These are phyloP conservation scores for Domatiomyces globalis DNA, from an alignment of 2,329 filamentous ascomycete species.

Conservation along the genomic window DNA sequence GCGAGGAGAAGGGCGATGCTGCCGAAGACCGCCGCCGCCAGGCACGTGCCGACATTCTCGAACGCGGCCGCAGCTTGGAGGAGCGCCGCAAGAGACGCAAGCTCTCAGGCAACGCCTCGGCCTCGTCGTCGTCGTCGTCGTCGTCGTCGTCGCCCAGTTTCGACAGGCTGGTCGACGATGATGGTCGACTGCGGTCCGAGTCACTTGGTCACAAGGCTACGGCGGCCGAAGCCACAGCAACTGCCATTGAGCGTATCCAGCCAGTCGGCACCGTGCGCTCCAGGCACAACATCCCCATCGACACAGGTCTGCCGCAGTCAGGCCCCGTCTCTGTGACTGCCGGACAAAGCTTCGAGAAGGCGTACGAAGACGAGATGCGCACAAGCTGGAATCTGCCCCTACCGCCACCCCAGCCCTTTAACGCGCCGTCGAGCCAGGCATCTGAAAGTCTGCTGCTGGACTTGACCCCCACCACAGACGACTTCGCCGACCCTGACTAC, in stretches of 20 bases:
- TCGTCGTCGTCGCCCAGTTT: constrained; percentile 21
- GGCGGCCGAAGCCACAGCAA: not conserved
- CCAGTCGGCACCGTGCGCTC: not conserved
- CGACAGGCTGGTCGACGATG: constrained; percentile 32
- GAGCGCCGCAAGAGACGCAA: constrained; percentile 22
- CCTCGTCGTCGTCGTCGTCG: constrained; percentile 1
- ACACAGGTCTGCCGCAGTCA: too few species aligned
- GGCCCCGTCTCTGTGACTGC: not conserved
- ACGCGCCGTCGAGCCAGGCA: constrained; percentile 24
- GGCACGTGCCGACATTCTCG: constrained; percentile 33
- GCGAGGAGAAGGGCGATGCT: constrained; percentile 29
- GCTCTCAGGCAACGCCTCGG: constrained; percentile 7
- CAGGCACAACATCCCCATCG: not conserved
- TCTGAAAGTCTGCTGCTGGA: constrained; percentile 31
- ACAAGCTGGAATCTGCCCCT: constrained; percentile 18
- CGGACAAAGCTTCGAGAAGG: constrained; percentile 11
- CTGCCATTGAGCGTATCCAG: constrained; percentile 1
- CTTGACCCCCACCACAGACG: constrained; percentile 33
- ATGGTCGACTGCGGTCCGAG: constrained; percentile 22
- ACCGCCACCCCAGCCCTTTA: constrained; percentile 6
- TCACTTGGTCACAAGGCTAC: not conserved
- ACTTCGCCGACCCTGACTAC: constrained; percentile 20
- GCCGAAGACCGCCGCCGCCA: constrained; percentile 32
- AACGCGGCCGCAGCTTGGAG: constrained; percentile 28
- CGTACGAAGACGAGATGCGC: constrained; percentile 19